Conservation (phyloP, 2,329 filamentous ascomycete genomes). For the Phialophora chinensis region DNA sequence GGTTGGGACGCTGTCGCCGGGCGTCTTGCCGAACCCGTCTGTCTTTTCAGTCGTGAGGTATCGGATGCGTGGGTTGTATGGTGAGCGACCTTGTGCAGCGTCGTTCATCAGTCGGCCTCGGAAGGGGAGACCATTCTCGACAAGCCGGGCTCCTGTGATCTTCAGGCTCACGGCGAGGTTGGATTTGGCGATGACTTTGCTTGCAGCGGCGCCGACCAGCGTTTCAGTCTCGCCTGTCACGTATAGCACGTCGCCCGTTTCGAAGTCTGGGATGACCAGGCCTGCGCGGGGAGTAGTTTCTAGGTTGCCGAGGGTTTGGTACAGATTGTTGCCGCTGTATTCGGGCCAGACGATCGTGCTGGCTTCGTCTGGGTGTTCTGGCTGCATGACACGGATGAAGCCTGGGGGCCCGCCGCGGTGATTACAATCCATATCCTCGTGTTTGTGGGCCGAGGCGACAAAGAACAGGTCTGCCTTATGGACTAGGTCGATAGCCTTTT, state of each 20-base stretch:
- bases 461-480: slow-evolving; percentile 76
- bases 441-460: slow-evolving; percentile 69
- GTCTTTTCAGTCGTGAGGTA: slow-evolving; percentile 65
- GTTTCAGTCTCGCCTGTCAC: slow-evolving; percentile 72
- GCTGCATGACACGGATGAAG: slow-evolving; percentile 69
- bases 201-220: slow-evolving; percentile 68
- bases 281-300: slow-evolving; percentile 70
- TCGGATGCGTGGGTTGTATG: slow-evolving; percentile 79
- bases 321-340: slow-evolving; percentile 82
- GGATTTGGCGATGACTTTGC: slow-evolving; percentile 67
- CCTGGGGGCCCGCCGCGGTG: slow-evolving; percentile 76
- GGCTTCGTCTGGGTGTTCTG: slow-evolving; percentile 54
- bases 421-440: slow-evolving; percentile 79
- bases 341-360: slow-evolving; percentile 75
- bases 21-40: slow-evolving; percentile 16
- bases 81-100: slow-evolving; percentile 54
- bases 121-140: slow-evolving; percentile 71
- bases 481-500: slow-evolving; percentile 65
- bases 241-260: slow-evolving; percentile 74
- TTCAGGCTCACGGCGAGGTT: slow-evolving; percentile 75
- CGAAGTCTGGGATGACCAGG: slow-evolving; percentile 75
- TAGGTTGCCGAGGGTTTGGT: slow-evolving; percentile 83
- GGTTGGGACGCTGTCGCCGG: slow-evolving; percentile 37
- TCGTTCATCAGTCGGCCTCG: slow-evolving; percentile 63
- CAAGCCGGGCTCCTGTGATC: slow-evolving; percentile 65